Percentiles rank a stretch among this genome's conserved stretches.
These are phyloP conservation scores for Paramecium caudatum DNA, from an alignment of 73 alveolate species.

Conservation along the genomic window DNA sequence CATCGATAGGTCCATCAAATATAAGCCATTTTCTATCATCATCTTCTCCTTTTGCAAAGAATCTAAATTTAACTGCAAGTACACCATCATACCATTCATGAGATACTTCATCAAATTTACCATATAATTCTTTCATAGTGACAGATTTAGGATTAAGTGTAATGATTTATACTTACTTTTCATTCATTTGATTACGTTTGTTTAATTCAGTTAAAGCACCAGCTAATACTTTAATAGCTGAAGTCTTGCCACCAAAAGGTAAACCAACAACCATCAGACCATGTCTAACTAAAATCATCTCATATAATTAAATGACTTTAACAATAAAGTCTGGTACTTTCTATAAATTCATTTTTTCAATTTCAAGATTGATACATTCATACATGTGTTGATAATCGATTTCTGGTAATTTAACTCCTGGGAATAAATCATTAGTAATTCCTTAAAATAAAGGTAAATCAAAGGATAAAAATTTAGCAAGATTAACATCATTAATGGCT, in stretches of 20 bases:
- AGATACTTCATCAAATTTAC: constrained; percentile 96
- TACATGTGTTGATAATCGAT: constrained; percentile 96
- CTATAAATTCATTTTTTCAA: constrained; percentile 88
- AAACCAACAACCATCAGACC: constrained; percentile 99
- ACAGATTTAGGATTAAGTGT: constrained; percentile 98
- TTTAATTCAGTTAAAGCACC: constrained; percentile 96
- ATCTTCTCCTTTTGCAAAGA: constrained; percentile 87
- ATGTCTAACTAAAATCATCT: constrained; percentile 99
- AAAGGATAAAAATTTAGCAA: constrained; percentile 98
- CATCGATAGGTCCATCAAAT: constrained; percentile 99
- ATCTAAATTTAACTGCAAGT: constrained; percentile 96
- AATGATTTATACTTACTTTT: constrained; percentile 90
- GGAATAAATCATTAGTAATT: constrained; percentile 98
- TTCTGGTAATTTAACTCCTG: constrained; percentile 97
- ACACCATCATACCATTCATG: constrained; percentile 99
- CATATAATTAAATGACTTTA: constrained; percentile 98
- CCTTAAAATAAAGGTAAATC: constrained; percentile 98
- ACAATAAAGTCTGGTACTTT: constrained; percentile 93
- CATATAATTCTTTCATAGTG: constrained; percentile 96
- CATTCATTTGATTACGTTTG: constrained; percentile 95
- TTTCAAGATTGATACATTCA: constrained; percentile 87
- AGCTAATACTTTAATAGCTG: constrained; percentile 94
- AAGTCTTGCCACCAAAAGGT: constrained; percentile 99
- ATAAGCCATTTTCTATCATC: constrained; percentile 93
- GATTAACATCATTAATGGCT: constrained; percentile 98